These are phyloP conservation scores for Daldinia childiae DNA, from an alignment of 495 filamentous ascomycete genomes.

Conservation along the genomic window DNA sequence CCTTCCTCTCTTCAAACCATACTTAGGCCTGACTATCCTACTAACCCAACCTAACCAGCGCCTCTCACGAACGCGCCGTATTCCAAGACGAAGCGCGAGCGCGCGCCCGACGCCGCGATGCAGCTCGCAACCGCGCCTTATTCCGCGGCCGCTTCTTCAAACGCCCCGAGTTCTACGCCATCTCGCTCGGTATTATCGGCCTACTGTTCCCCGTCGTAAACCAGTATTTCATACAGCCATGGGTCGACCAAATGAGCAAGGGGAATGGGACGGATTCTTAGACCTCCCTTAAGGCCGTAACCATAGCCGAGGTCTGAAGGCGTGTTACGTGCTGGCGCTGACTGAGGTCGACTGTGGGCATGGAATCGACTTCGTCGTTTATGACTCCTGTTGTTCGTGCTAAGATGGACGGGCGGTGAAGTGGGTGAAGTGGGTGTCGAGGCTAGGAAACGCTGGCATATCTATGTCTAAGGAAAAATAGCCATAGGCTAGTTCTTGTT, in stretches of 20 bases:
- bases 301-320: neutral
- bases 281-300: neutral
- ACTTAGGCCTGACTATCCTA: neutral
- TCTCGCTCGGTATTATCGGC: constrained; percentile 29
- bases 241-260: neutral
- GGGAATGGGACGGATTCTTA: neutral
- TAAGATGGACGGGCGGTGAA: neutral
- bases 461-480: neutral
- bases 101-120: constrained; percentile 35
- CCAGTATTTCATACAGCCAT: constrained; percentile 31
- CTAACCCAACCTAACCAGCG: constrained; percentile 14
- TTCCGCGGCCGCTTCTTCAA: constrained; percentile 29
- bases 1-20: neutral
- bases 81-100: constrained; percentile 38
- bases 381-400: neutral
- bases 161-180: constrained; percentile 39
- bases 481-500: constrained; percentile 1
- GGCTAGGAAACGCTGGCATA: constrained; percentile 5
- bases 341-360: neutral
- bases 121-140: constrained; percentile 33
- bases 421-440: neutral
- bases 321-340: neutral
- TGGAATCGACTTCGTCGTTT: neutral
- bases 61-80: constrained; percentile 38
- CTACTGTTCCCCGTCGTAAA: constrained; percentile 31